Percentiles rank a stretch among this genome's conserved stretches.
These are phyloP conservation scores for Ophiognomonia clavigignenti-juglandacearum DNA, from an alignment of 2,329 filamentous ascomycete genomes.

Conservation along the genomic window DNA sequence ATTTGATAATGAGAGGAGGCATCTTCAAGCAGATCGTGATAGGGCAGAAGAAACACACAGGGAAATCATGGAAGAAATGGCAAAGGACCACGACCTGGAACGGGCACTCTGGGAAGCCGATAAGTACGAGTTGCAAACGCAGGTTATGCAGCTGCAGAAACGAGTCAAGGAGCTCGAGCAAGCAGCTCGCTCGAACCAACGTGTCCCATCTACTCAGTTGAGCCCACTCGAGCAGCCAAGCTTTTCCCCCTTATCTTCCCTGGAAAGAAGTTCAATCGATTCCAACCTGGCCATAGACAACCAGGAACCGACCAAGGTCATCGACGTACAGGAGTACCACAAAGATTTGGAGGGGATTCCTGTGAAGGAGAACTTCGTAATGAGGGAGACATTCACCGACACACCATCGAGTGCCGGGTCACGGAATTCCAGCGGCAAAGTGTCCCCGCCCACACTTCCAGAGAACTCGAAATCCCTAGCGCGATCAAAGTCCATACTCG, in stretches of 20 bases:
- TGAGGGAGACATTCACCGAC: conserved; percentile 47
- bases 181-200: conserved; percentile 14
- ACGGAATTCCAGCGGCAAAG: conserved; percentile 23
- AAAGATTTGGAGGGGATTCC: conserved; percentile 56
- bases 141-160: conserved; percentile 17
- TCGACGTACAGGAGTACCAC: conserved; percentile 55
- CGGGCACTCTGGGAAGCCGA: conserved; percentile 26
- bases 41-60: conserved; percentile 49
- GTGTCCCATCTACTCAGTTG: conserved; percentile 17
- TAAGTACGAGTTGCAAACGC: conserved; percentile 26
- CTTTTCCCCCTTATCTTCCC: conserved; percentile 23
- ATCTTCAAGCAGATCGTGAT: conserved; percentile 48
- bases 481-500: conserved; percentile 3
- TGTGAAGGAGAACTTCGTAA: conserved; percentile 49
- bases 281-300: conserved; percentile 1
- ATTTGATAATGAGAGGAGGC: conserved; percentile 49
- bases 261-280: conserved; percentile 1
- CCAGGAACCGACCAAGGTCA: conserved; percentile 24
- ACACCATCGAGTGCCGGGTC: conserved; percentile 24
- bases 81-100: conserved; percentile 8
- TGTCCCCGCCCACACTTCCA: conserved; percentile 15
- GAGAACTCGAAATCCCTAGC: conserved; percentile 7
- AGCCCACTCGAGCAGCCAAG: conserved; percentile 31
- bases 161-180: conserved; percentile 16
- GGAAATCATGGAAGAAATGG: conserved; percentile 14